These are phyloP conservation scores for Cladosporium colombiae DNA, from an alignment of 2,329 filamentous ascomycete species.

Conservation along the genomic window DNA sequence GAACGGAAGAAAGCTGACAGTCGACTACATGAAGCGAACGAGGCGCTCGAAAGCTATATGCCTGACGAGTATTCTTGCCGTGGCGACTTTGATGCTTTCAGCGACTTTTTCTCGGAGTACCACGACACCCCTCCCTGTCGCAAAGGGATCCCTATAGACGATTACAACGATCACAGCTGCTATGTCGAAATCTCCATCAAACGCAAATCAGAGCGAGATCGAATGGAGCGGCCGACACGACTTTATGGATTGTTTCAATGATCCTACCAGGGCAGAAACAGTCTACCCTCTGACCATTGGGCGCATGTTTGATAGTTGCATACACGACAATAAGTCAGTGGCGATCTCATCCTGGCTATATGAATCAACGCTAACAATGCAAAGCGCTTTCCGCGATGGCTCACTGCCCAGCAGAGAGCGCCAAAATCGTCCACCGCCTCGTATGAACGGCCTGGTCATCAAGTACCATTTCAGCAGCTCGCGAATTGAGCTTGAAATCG, in stretches of 20 bases:
- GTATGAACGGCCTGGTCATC: not conserved
- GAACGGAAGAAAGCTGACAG: not conserved
- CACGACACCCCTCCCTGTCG: not conserved
- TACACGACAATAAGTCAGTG: not conserved
- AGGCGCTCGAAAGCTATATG: not conserved
- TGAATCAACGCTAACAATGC: too few species aligned
- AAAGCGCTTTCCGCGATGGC: not conserved
- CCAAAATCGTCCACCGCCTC: not conserved
- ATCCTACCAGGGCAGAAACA: not conserved
- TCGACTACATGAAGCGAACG: not conserved
- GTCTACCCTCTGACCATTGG: not conserved
- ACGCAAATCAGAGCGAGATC: not conserved
- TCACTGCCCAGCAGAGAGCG: not conserved
- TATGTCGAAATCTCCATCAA: not conserved
- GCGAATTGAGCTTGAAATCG: not conserved
- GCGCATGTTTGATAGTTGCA: not conserved
- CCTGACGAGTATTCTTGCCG: not conserved
- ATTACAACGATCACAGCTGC: not conserved
- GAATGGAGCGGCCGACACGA: not conserved
- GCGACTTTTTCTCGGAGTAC: not conserved
- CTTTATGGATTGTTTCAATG: not conserved
- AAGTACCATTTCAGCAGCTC: not conserved
- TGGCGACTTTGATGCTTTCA: not conserved
- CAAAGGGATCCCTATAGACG: not conserved
- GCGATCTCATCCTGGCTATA: too few species aligned